Evolutionary conservation across 768 basidiomycete genomes (phyloP).

Genomic region (Gloeophyllum trabeum): DNA sequence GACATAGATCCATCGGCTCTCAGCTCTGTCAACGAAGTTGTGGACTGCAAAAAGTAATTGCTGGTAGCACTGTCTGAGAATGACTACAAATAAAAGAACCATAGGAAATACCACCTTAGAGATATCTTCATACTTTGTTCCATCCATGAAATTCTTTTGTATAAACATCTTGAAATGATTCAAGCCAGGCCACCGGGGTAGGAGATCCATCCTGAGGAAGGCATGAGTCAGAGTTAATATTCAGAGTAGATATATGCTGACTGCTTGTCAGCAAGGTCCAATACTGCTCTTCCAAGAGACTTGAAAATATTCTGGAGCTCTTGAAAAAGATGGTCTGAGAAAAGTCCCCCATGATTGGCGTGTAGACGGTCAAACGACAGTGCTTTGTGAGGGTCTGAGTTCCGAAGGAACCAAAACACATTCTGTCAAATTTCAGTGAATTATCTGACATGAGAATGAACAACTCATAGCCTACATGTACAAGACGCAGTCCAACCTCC

Average conservation of each 20-base stretch:
- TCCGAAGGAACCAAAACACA: constrained; percentile 24
- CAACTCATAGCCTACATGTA: too few relatives aligned
- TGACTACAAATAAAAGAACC: background rate
- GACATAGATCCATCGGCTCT: constrained; percentile 10
- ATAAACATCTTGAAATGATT: constrained; percentile 18
- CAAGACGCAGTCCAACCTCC: constrained; percentile 9
- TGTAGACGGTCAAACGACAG: constrained; percentile 30
- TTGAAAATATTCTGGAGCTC: constrained; percentile 14
- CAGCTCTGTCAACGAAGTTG: constrained; percentile 9
- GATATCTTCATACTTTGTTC: constrained; percentile 23
- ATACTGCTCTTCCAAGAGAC: constrained; percentile 5
- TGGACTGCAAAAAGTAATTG: constrained; percentile 18
- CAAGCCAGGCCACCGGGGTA: constrained; percentile 21
- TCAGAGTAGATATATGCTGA: constrained; percentile 14
- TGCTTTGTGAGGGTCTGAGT: constrained; percentile 22
- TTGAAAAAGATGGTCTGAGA: constrained; percentile 19
- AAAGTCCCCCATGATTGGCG: constrained; percentile 19
- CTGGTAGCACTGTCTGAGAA: constrained; percentile 8
- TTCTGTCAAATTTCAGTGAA: too few relatives aligned
- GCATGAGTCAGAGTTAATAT: background rate
- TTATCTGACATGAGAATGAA: too few relatives aligned
- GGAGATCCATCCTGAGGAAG: constrained; percentile 12
- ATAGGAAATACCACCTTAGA: constrained; percentile 16
- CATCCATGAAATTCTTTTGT: constrained; percentile 20
- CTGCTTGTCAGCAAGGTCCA: constrained; percentile 7